Conservation (phyloP, 2,329 filamentous ascomycete genomes). For the Ascocoryne sarcoides region DNA sequence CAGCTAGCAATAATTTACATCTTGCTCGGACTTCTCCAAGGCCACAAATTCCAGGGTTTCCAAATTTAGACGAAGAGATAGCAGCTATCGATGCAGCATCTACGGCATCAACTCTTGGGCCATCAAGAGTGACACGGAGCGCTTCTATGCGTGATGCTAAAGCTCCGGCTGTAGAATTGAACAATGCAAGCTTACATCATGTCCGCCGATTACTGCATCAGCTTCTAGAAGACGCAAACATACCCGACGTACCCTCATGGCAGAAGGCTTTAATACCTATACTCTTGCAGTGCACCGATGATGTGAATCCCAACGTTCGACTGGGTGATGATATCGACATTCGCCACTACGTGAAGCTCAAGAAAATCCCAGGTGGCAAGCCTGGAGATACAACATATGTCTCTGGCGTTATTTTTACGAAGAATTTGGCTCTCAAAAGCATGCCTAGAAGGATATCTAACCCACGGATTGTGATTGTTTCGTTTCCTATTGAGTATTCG, state of each 20-base stretch:
- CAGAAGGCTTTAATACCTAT: conserved; percentile 87
- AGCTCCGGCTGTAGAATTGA: conserved; percentile 72
- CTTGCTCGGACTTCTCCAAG: conserved; percentile 66
- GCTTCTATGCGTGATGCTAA: conserved; percentile 71
- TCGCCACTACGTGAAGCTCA: conserved; percentile 92
- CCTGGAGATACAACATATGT: conserved; percentile 94
- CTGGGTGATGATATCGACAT: conserved; percentile 94
- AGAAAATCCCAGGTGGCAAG: conserved; percentile 85
- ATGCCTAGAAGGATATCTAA: conserved; percentile 82
- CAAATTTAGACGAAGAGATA: conserved; percentile 26
- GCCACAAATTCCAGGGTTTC: conserved; percentile 37
- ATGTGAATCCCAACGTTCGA: conserved; percentile 87
- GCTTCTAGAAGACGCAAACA: conserved; percentile 65
- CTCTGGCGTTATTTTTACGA: conserved; percentile 93
- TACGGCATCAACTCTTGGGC: conserved; percentile 14
- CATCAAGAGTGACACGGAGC: conserved; percentile 57
- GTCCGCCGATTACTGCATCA: conserved; percentile 79
- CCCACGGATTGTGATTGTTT: conserved; percentile 84
- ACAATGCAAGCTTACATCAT: conserved; percentile 78
- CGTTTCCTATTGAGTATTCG: conserved; percentile 93
- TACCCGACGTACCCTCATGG: conserved; percentile 71
- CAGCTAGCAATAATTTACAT: conserved; percentile 61
- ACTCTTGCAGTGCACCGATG: conserved; percentile 80
- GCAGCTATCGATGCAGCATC: conserved; percentile 14
- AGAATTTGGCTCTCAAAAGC: conserved; percentile 91